Evolutionary conservation across 495 filamentous ascomycete species (phyloP), one percentile per base, ranked within the genome.

Genomic region (Venustampulla echinocandica): DNA sequence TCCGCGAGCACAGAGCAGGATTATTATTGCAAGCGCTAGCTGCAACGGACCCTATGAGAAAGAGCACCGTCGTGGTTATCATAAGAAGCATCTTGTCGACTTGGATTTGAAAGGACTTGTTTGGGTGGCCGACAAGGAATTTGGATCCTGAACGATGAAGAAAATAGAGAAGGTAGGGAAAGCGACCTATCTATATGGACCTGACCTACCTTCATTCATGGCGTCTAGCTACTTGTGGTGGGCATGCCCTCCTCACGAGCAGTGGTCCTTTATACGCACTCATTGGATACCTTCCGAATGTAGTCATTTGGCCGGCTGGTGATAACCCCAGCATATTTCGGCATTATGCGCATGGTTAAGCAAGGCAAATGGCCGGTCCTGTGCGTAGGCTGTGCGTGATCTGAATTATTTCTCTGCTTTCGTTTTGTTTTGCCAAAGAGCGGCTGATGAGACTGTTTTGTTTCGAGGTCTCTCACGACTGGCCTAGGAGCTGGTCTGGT

Each of bases 1-100:
- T 79, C 37, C 88, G 74, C 6, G 59, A 61, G 65, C 90, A 97
- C 57, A 94, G 80, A 58, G 93, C 86, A n/a, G 78, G 65, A 55
- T 90, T 85, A 61, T 77, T 75, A 62, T 97, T 97, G 71, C 90
- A 97, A 2, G 20, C 40, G 18, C 15, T 36, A 7, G 54, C 28
- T 9, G 24, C 35, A 20, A 22, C 42, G 2, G 28, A 35, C 13
- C 41, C 48, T 13, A 44, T 14, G 17, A 50, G 40, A 38, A 51
- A 10, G 25, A 47, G 44, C 6, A 40, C 44, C 5, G 9, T 23
- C 22, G 22, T 15, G 15, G 33, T 10, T 27, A 40, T 23, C n/a
- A 30, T 47, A 39, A 47, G 30, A 32, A 52, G 15, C 49, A 52
- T 52, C 22, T 24, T 42, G 27, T 14, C n/a, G 33, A 14, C 33